Base-by-base conservation (phyloP, 495 filamentous ascomycete genomes). In the Aspergillus indologenus region DNA sequence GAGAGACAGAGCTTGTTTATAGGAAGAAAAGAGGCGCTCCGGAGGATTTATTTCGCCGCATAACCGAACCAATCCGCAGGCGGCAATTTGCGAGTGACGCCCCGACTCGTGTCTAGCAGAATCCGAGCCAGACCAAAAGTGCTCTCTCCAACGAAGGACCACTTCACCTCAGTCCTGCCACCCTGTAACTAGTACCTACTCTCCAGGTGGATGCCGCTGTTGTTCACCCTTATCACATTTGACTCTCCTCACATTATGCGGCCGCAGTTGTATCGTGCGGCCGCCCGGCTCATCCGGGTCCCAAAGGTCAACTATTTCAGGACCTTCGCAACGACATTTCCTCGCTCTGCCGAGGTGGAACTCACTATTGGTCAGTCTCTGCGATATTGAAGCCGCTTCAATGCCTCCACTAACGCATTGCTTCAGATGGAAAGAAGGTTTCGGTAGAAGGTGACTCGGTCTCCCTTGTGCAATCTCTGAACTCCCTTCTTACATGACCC, bases 361-460 rank as follows among this genome's bases (percentile, higher is more conserved):
- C 86, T 96, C 68, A 96, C 92, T 64, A 86, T 96, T 80, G 91
- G 91, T 94, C 78, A 66, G 88, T 71, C 54, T 50, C 56, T 19
- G 54, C 54, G 53, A 49, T 61, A 67, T 79, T 60, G 11, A 21
- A 29, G n/a, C 11, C 43, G 21, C 18, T 23, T 26, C 51, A 11
- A 46, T 48, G 22, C 54, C 63, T 29, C 64, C 57, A 29, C 59
- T 57, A 31, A 53, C 52, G 47, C n/a, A 23, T 48, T 45, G 23
- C 31, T 70, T n/a, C 67, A 92, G 90, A 95, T 84, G 92, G 91
- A 71, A 96, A 94, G 81, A 92, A 95, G 76, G 87, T 96, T 21
- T 95, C 91, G 45, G 90, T 96, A 62, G 90, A 96, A 88, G 91
- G 91, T 96, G 85, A 65, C 23, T 53, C 42, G 71, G 40, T 43